Base-by-base conservation (phyloP, 805 yeast species). In the Yarrowia hollandica region DNA sequence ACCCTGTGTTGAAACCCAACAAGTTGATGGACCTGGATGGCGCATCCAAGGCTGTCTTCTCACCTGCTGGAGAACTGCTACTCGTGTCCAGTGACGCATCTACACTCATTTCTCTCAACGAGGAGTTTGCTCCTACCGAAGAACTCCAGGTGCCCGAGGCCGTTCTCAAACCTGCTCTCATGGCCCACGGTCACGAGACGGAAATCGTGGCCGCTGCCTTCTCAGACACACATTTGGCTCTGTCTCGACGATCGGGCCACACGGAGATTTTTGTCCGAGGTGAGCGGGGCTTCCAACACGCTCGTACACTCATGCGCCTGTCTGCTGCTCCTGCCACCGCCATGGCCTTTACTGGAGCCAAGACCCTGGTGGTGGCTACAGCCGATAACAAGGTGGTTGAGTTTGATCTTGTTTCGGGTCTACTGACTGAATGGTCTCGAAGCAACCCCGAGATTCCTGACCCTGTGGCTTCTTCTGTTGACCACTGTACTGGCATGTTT, bases 301-400 rank as follows among this genome's bases (percentile, higher is more conserved):
- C 46, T 7, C 12, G 41, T 38, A 38, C 57, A 7, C 37, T 44
- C 52, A 34, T 38, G 56, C 22, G 54, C 0, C 59, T 60, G 26
- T 21, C 62, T 64, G 35, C 59, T 74, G 77, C 79, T 33, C 75
- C 77, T 28, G 83, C 90, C 9, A 82, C 88, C 4, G 80, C 86
- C 9, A 54, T 89, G 41, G 72, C 76, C n/a, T 83, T 88, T 67
- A 75, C 86, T 1, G 67, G 71, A 2, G 66, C 72, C 48, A 72
- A 75, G 26, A 80, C 87, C 1, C 73, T 90, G 31, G 69, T 86
- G 15, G 83, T 85, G 10, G 79, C 85, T 18, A 83, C 92, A 1
- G 81, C 86, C 50, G 96, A 89, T 55, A 87, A 86, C 69, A 84
- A 82, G 66, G 70, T 94, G 21, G 80, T 79, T 62, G 97, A 90